phyloP scores from a whole-genome alignment of 2,329 filamentous ascomycete genomes.

The Harringtonia aguacate region DNA sequence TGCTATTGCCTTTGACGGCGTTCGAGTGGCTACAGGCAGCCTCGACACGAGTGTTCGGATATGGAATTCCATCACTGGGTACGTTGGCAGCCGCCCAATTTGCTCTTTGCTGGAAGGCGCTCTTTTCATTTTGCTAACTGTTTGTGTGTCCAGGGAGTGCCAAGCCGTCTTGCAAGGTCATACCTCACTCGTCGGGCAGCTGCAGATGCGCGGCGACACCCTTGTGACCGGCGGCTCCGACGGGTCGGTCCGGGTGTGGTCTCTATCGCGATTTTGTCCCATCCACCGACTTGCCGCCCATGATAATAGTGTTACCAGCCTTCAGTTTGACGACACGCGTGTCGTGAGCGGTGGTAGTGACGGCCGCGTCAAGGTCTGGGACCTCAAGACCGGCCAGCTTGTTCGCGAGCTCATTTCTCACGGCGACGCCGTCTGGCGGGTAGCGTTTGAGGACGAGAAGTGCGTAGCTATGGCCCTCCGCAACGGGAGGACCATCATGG shows the following conservation, averaged over 20 bases:
- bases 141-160: conserved; percentile 46
- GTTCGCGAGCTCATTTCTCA: conserved; percentile 86
- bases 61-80: conserved; percentile 88
- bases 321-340: conserved; percentile 92
- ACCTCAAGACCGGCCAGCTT: conserved; percentile 79
- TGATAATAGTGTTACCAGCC: conserved; percentile 94
- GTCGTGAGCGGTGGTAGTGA: conserved; percentile 95
- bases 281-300: conserved; percentile 93
- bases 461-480: conserved; percentile 90
- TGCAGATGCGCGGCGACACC: conserved; percentile 91
- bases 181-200: conserved; percentile 89
- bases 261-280: conserved; percentile 75
- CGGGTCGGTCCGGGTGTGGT: conserved; percentile 94
- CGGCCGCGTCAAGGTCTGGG: conserved; percentile 98
- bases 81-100: conserved; percentile 23
- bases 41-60: conserved; percentile 94
- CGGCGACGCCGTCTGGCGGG: conserved; percentile 92
- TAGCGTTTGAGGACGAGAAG: conserved; percentile 97
- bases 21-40: conserved; percentile 86
- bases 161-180: conserved; percentile 91
- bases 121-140: conserved; percentile 1
- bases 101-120: neutral
- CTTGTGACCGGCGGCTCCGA: conserved; percentile 94
- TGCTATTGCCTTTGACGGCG: conserved; percentile 93
- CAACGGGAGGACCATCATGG: conserved; percentile 85